phyloP scores from a whole-genome alignment of 306 rosid genomes.

The Clitoria ternatea region DNA sequence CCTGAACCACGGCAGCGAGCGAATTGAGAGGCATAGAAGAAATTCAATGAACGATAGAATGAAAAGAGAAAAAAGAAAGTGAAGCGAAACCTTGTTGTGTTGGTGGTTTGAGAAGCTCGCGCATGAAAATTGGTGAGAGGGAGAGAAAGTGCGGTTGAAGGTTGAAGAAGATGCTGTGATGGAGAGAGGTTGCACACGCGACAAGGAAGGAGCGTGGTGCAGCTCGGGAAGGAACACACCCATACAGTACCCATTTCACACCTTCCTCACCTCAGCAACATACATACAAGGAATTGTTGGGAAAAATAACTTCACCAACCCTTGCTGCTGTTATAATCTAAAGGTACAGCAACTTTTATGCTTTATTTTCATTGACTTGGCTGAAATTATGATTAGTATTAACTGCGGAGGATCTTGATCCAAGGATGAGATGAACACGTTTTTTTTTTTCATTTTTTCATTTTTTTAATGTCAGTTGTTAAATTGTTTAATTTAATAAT shows the following conservation, averaged over 20 bases:
- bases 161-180: neutral
- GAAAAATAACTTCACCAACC: too few species aligned
- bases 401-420: too few species aligned
- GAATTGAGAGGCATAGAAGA: neutral
- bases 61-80: neutral
- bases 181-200: neutral
- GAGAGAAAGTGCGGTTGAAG: neutral
- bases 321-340: too few species aligned
- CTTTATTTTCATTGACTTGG: too few species aligned
- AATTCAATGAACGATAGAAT: neutral
- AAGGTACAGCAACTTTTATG: too few species aligned
- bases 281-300: too few species aligned
- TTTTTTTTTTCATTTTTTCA: too few species aligned
- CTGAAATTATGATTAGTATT: too few species aligned
- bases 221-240: constrained; percentile 2
- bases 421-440: too few species aligned
- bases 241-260: neutral
- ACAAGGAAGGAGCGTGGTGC: neutral
- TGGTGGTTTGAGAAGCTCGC: neutral
- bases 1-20: constrained; percentile 30
- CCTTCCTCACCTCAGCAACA: too few species aligned
- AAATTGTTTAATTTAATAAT: too few species aligned
- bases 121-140: neutral
- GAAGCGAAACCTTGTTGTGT: neutral
- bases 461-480: too few species aligned